phyloP scores from a whole-genome alignment of 371 early-diverging fungal genomes.

The Fennellomyces sp. region DNA sequence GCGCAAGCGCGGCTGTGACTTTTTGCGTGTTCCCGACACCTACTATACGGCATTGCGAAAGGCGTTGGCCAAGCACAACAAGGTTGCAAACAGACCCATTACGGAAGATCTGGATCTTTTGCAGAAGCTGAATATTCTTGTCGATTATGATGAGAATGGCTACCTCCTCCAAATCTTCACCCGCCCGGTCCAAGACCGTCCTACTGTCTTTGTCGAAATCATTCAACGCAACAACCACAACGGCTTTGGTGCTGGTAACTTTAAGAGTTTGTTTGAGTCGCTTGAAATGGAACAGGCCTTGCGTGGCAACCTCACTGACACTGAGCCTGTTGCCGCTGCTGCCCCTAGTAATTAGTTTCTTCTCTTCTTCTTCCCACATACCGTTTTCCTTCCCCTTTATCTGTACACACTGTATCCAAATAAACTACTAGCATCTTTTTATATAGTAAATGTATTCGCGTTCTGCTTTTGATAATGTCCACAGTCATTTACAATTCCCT shows the following conservation, averaged over 20 bases:
- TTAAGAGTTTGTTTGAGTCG: conserved; percentile 95
- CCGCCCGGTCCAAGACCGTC: conserved; percentile 94
- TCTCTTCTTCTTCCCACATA: no score
- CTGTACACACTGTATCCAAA: no score
- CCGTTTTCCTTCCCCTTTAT: no score
- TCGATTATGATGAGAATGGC: conserved; percentile 96
- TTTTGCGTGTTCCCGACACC: conserved; percentile 83
- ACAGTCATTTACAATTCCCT: no score
- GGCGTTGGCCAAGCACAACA: conserved; percentile 60
- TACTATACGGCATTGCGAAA: conserved; percentile 89
- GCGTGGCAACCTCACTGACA: conserved; percentile 84
- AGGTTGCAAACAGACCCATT: conserved; percentile 70
- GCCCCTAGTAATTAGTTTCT: conserved; percentile 35
- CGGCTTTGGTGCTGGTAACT: conserved; percentile 98
- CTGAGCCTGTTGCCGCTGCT: conserved; percentile 24
- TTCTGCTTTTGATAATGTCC: no score
- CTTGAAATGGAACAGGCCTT: conserved; percentile 93
- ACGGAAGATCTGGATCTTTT: conserved; percentile 82
- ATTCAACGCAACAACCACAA: conserved; percentile 95
- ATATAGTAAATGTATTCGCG: no score
- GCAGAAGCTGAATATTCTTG: conserved; percentile 86
- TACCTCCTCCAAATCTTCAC: conserved; percentile 95
- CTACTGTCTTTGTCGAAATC: conserved; percentile 95
- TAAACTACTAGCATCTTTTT: no score
- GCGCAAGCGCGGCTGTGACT: conserved; percentile 88